Conservation (phyloP, 768 basidiomycete species). For the Suillus spraguei region DNA sequence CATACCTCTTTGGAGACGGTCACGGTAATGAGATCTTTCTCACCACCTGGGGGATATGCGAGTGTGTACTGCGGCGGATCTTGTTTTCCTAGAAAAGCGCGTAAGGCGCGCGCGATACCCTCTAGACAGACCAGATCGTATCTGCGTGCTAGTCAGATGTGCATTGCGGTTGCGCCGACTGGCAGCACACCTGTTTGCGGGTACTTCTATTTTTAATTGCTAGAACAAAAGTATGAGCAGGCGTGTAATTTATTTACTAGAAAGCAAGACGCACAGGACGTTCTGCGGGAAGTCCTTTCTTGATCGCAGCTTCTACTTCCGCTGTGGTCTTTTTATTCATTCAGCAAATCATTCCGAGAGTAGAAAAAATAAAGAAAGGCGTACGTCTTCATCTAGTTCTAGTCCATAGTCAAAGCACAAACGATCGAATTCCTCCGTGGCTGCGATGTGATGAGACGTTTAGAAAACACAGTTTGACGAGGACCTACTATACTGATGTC, state of each 20-base stretch:
- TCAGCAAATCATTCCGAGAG: conserved; percentile 9
- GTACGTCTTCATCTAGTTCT: conserved; percentile 96
- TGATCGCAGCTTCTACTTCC: conserved; percentile 80
- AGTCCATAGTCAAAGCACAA: conserved; percentile 97
- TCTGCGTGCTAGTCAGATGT: conserved; percentile 44
- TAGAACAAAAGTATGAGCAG: conserved; percentile 33
- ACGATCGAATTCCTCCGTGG: conserved; percentile 92
- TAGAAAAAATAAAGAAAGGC: conserved; percentile 28
- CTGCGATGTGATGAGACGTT: conserved; percentile 44
- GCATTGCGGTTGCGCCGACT: conserved; percentile 7
- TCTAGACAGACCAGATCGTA: conserved; percentile 98
- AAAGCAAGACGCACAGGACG: conserved; percentile 58
- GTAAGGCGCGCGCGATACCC: conserved; percentile 87
- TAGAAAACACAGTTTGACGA: neutral
- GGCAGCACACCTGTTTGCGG: conserved; percentile 82
- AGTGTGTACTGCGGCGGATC: conserved; percentile 74
- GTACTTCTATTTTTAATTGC: conserved; percentile 99
- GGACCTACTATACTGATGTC: conserved; percentile 72
- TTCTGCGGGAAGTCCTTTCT: conserved; percentile 83
- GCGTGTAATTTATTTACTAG: no score
- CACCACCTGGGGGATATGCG: conserved; percentile 69
- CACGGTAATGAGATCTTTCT: conserved; percentile 64
- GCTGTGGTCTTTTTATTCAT: conserved; percentile 71
- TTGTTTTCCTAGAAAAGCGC: conserved; percentile 75
- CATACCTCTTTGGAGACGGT: conserved; percentile 74